A percentile compares a stretch with the other conserved stretches of the same genome.
phyloP scores from a whole-genome alignment of 164 flowering plant species.

The Liquidambar formosana region DNA sequence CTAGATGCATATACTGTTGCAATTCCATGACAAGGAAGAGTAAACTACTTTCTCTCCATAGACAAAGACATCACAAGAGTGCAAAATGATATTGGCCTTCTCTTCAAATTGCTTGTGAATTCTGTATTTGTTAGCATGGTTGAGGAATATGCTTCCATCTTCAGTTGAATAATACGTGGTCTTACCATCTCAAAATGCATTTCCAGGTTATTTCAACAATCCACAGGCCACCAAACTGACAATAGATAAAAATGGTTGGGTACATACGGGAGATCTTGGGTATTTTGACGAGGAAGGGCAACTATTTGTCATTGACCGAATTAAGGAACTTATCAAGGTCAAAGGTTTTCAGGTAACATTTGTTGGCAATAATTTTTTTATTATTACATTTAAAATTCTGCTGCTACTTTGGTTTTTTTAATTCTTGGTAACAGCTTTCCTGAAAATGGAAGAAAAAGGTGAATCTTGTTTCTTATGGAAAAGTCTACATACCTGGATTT shows the following conservation, averaged over 20 bases:
- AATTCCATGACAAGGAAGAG: too few relatives aligned
- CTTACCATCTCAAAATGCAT: not conserved
- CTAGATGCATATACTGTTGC: too few relatives aligned
- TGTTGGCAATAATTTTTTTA: not conserved
- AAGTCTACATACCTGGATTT: too few relatives aligned
- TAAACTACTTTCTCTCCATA: too few relatives aligned
- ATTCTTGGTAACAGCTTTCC: too few relatives aligned
- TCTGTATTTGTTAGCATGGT: not conserved
- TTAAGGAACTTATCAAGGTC: conserved; percentile 64
- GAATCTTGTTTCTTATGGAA: too few relatives aligned
- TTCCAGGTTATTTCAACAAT: conserved; percentile 57
- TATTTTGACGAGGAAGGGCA: conserved; percentile 56
- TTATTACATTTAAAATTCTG: not conserved
- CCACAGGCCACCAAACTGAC: conserved; percentile 47
- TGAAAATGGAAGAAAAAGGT: too few relatives aligned
- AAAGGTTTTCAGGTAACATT: conserved; percentile 58
- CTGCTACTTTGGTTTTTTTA: too few relatives aligned
- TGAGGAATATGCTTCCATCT: not conserved
- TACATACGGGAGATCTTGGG: conserved; percentile 64
- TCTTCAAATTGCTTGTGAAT: not conserved
- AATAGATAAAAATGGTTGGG: conserved; percentile 52
- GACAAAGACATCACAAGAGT: too few relatives aligned
- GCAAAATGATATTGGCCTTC: not conserved
- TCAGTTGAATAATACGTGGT: not conserved
- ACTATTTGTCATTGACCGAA: conserved; percentile 53